These are phyloP conservation scores for Globisporangium spinosum DNA, from an alignment of 352 stramenopile species.

Conservation along the genomic window DNA sequence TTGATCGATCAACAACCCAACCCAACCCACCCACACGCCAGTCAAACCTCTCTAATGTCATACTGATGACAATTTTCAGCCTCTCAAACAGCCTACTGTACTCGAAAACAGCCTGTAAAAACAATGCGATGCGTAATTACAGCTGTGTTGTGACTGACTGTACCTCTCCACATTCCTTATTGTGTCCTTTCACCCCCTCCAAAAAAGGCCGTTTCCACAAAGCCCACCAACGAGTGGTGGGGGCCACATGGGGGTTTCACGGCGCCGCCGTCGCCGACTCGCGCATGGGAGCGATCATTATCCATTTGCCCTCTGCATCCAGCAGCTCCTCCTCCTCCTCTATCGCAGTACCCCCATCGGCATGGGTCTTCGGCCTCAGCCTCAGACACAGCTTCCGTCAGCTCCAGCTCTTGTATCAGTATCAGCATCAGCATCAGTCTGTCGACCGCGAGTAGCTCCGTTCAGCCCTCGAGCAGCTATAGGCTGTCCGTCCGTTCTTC, in stretches of 20 bases:
- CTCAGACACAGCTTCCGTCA: not conserved
- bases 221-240: not conserved
- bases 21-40: not conserved
- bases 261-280: not conserved
- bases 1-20: not conserved
- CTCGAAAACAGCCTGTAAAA: not conserved
- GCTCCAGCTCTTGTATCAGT: not conserved
- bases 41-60: not conserved
- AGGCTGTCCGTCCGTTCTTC: not conserved
- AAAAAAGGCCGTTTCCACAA: not conserved
- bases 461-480: not conserved
- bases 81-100: not conserved
- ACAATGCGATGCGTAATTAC: not conserved
- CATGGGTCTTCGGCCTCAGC: not conserved
- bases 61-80: not conserved
- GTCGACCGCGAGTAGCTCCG: not conserved
- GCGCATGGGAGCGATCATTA: slow-evolving; percentile 1
- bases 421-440: not conserved
- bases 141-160: not conserved
- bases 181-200: not conserved
- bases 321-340: not conserved
- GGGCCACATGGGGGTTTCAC: not conserved
- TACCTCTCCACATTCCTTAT: not conserved
- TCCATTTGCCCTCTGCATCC: slow-evolving; percentile 11
- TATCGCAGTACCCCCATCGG: not conserved